Evolutionary conservation across 129 eudicot species (phyloP).

Genomic region (Silybum marianum): DNA sequence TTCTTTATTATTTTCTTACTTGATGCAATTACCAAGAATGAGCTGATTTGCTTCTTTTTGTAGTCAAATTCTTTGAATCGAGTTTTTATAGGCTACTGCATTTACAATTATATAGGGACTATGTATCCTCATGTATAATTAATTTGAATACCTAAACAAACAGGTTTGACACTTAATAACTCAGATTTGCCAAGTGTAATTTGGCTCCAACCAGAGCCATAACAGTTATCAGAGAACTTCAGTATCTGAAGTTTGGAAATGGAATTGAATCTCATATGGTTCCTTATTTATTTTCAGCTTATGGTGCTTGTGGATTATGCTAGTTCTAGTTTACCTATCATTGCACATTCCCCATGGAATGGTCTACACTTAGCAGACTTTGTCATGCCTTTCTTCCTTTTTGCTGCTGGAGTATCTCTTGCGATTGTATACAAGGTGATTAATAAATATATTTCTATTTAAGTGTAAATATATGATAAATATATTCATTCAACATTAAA

Average conservation of each 20-base stretch:
- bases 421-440: conserved; percentile 76
- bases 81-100: not conserved
- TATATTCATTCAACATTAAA: conserved; percentile 6
- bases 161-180: not conserved
- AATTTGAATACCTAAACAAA: not conserved
- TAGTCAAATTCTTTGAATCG: not conserved
- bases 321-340: conserved; percentile 61
- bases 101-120: not conserved
- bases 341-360: conserved; percentile 83
- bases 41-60: not conserved
- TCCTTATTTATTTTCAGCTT: conserved; percentile 45
- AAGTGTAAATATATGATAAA: conserved; percentile 3
- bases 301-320: conserved; percentile 83
- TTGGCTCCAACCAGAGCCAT: not conserved
- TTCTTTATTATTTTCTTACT: not conserved
- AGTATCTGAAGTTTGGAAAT: not conserved
- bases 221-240: not conserved
- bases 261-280: not conserved
- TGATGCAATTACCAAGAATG: not conserved
- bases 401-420: conserved; percentile 72
- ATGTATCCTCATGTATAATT: not conserved
- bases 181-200: conserved; percentile 14
- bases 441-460: conserved; percentile 12
- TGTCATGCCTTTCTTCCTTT: conserved; percentile 88
- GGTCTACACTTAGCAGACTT: conserved; percentile 76